Percentiles rank a stretch among this genome's conserved stretches.
phyloP scores from a whole-genome alignment of 768 basidiomycete species.

The Tulasnella sp. region DNA sequence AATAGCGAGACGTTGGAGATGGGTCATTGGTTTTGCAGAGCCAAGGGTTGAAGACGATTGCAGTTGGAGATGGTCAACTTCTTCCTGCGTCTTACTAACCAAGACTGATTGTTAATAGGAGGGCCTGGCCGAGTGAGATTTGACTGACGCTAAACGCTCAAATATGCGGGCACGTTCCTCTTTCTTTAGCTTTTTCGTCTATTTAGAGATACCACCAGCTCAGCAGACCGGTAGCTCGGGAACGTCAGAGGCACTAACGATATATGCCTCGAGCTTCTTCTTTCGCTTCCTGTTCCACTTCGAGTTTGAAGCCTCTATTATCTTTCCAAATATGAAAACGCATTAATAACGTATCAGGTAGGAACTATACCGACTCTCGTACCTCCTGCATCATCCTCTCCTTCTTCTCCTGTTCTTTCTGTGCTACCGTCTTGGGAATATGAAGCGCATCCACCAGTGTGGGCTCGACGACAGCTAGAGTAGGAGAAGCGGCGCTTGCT shows the following conservation, averaged over 20 bases:
- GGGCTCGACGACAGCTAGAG: constrained; percentile 24
- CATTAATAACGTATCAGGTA: background rate
- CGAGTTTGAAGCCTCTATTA: constrained; percentile 42
- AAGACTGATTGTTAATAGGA: background rate
- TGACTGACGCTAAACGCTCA: constrained; percentile 72
- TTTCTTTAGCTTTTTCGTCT: constrained; percentile 92
- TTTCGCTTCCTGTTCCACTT: constrained; percentile 82
- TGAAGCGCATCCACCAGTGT: constrained; percentile 61
- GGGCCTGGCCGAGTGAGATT: too few species aligned
- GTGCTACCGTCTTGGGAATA: constrained; percentile 54
- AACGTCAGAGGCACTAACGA: constrained; percentile 49
- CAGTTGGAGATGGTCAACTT: constrained; percentile 55
- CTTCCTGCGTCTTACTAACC: constrained; percentile 69
- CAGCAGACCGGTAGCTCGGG: background rate
- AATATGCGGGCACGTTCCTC: constrained; percentile 76
- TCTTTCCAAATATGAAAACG: background rate
- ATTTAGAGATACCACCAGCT: background rate
- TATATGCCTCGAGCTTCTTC: constrained; percentile 87
- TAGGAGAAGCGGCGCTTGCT: background rate
- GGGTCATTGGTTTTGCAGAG: constrained; percentile 60
- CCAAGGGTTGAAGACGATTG: constrained; percentile 83
- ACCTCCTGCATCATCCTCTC: constrained; percentile 63
- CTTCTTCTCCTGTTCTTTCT: constrained; percentile 56
- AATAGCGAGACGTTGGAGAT: constrained; percentile 55
- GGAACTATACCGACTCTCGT: constrained; percentile 27